phyloP scores from a whole-genome alignment of 2,329 filamentous ascomycete genomes.

The Colletotrichum siamense region DNA sequence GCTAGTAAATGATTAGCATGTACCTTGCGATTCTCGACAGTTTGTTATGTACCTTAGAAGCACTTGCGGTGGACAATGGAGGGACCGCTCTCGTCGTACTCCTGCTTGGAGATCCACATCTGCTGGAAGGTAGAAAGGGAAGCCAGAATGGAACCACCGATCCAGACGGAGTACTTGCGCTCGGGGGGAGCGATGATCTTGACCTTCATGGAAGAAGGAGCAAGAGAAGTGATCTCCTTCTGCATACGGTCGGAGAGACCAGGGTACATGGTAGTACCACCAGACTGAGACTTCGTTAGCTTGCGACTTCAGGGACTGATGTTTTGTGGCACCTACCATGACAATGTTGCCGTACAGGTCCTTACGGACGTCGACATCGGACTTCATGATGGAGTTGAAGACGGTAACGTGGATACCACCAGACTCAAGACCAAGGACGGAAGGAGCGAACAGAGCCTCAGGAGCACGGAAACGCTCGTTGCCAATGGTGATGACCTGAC shows the following conservation, averaged over 20 bases:
- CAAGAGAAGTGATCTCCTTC: slow-evolving; percentile 99
- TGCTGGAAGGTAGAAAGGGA: slow-evolving; percentile 99
- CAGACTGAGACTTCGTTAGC: slow-evolving; percentile 71
- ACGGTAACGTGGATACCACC: slow-evolving; percentile 99
- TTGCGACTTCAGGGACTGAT: background rate
- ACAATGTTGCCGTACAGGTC: slow-evolving; percentile 99
- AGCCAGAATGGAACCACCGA: slow-evolving; percentile 99
- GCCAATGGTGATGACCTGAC: slow-evolving; percentile 99
- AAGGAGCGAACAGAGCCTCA: slow-evolving; percentile 99
- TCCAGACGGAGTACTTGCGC: slow-evolving; percentile 99
- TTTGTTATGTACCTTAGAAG: slow-evolving; percentile 80
- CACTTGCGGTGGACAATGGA: slow-evolving; percentile 99
- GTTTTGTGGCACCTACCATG: slow-evolving; percentile 76
- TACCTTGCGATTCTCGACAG: background rate
- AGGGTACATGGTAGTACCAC: slow-evolving; percentile 99
- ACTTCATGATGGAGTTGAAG: slow-evolving; percentile 99
- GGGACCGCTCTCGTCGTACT: slow-evolving; percentile 99
- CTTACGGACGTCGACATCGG: slow-evolving; percentile 99
- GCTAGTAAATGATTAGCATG: background rate
- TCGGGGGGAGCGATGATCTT: slow-evolving; percentile 99
- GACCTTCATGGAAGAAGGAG: slow-evolving; percentile 99
- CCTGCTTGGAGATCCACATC: slow-evolving; percentile 99
- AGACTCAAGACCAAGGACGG: slow-evolving; percentile 95
- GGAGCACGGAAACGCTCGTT: slow-evolving; percentile 99
- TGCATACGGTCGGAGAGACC: slow-evolving; percentile 99